phyloP scores from a whole-genome alignment of 768 basidiomycete genomes.

The Kockovaella imperatae region DNA sequence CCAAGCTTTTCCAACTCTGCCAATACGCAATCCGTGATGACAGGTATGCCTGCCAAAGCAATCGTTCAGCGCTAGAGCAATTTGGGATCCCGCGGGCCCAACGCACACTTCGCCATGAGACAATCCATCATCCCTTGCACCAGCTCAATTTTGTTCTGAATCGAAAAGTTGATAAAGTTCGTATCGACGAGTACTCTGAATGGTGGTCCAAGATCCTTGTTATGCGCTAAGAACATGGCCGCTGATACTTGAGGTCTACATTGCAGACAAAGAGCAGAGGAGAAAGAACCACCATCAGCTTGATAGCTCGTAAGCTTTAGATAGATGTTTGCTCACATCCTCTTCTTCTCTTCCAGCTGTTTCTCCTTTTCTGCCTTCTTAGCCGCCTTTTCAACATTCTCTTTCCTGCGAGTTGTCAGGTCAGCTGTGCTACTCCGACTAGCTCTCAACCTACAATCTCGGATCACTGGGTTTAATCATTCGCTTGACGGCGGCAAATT shows the following conservation, averaged over 20 bases:
- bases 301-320: background rate
- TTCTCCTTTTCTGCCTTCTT: conserved; percentile 49
- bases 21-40: conserved; percentile 98
- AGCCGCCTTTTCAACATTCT: conserved; percentile 82
- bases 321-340: conserved; percentile 59
- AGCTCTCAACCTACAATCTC: conserved; percentile 58
- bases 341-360: conserved; percentile 39
- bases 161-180: conserved; percentile 97
- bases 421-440: background rate
- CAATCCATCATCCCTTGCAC: conserved; percentile 99
- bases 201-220: conserved; percentile 89
- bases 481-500: conserved; percentile 89
- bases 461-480: conserved; percentile 90
- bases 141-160: conserved; percentile 96
- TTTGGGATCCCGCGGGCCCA: background rate
- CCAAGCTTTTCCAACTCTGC: conserved; percentile 97
- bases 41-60: conserved; percentile 72
- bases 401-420: conserved; percentile 60
- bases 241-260: conserved; percentile 34
- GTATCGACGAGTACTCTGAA: conserved; percentile 97
- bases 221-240: conserved; percentile 60
- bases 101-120: conserved; percentile 88
- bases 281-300: background rate
- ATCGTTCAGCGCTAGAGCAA: conserved; percentile 1
- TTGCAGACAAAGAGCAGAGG: too few relatives aligned